Evolutionary conservation across 2,329 filamentous ascomycete species (phyloP).

Genomic region (Paecilomyces variotii): DNA sequence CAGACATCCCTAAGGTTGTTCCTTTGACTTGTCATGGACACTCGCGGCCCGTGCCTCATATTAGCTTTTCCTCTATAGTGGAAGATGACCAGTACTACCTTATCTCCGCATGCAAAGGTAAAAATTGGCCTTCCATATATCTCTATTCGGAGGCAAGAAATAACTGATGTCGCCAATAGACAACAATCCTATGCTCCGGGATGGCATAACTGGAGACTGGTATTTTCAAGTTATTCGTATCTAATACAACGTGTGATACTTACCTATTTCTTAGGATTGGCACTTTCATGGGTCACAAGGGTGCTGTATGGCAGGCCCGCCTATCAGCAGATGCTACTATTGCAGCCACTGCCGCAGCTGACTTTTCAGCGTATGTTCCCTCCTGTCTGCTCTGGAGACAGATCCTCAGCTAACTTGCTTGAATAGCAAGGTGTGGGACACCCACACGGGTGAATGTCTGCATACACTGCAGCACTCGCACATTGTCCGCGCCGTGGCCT

Average conservation of each 20-base stretch:
- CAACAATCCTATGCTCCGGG: conserved; percentile 96
- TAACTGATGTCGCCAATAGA: conserved; percentile 46
- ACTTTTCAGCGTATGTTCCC: conserved; percentile 75
- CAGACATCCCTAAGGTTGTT: conserved; percentile 55
- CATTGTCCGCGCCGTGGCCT: conserved; percentile 89
- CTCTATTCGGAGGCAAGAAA: conserved; percentile 3
- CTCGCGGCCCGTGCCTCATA: conserved; percentile 82
- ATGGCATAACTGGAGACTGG: conserved; percentile 93
- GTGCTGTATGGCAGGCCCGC: conserved; percentile 92
- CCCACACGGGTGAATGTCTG: conserved; percentile 81
- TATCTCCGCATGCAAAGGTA: conserved; percentile 88
- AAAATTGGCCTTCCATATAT: conserved; percentile 1
- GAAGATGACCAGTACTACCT: conserved; percentile 83
- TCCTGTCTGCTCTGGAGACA: conserved; percentile 2
- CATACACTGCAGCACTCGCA: conserved; percentile 86
- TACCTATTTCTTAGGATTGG: conserved; percentile 58
- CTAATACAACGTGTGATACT: conserved; percentile 1
- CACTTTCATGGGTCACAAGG: conserved; percentile 96
- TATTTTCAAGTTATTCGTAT: conserved; percentile 29
- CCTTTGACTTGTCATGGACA: conserved; percentile 92
- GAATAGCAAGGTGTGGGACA: conserved; percentile 91
- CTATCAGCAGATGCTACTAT: conserved; percentile 80
- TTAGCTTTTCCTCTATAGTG: conserved; percentile 77
- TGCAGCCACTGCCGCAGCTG: conserved; percentile 87
- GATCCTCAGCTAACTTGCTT: conserved; percentile 20